Evolutionary conservation across 1,139 yeast species (phyloP).

Genomic region (Blastobotrys arbuscula): DNA sequence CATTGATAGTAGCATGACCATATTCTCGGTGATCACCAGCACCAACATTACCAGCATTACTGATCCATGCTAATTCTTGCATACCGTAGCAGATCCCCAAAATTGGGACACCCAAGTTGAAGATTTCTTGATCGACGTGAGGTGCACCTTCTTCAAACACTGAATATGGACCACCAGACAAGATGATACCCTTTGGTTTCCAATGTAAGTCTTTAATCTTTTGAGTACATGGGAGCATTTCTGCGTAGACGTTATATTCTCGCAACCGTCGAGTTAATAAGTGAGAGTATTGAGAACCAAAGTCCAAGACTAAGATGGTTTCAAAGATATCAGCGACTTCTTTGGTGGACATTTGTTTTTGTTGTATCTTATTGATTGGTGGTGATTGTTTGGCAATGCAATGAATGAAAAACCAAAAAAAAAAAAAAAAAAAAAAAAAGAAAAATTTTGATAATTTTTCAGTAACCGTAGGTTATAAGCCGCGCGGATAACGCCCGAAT

Average conservation of each 20-base stretch:
- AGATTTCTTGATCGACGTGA: slow-evolving; percentile 92
- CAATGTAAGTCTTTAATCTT: slow-evolving; percentile 85
- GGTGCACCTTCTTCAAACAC: slow-evolving; percentile 95
- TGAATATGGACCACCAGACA: slow-evolving; percentile 98
- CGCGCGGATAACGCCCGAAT: not conserved
- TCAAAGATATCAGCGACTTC: slow-evolving; percentile 79
- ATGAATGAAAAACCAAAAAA: not conserved
- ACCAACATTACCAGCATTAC: slow-evolving; percentile 81
- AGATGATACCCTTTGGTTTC: slow-evolving; percentile 94
- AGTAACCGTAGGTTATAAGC: not conserved
- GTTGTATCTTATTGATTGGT: slow-evolving; percentile 12
- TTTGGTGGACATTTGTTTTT: slow-evolving; percentile 23
- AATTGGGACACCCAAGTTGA: slow-evolving; percentile 86
- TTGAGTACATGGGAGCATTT: slow-evolving; percentile 98
- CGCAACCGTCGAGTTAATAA: slow-evolving; percentile 94
- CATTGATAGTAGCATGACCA: slow-evolving; percentile 89
- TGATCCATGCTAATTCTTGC: slow-evolving; percentile 99
- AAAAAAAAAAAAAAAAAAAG: slow-evolving; percentile 10
- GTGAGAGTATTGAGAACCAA: slow-evolving; percentile 98
- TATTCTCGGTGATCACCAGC: slow-evolving; percentile 98
- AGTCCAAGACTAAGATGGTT: slow-evolving; percentile 94
- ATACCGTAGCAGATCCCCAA: slow-evolving; percentile 98
- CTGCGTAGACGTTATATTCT: slow-evolving; percentile 97
- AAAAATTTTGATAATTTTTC: slow-evolving; percentile 2
- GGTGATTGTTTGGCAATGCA: slow-evolving; percentile 1